Conservation (phyloP, 768 basidiomycete species). For the Russula sp. region DNA sequence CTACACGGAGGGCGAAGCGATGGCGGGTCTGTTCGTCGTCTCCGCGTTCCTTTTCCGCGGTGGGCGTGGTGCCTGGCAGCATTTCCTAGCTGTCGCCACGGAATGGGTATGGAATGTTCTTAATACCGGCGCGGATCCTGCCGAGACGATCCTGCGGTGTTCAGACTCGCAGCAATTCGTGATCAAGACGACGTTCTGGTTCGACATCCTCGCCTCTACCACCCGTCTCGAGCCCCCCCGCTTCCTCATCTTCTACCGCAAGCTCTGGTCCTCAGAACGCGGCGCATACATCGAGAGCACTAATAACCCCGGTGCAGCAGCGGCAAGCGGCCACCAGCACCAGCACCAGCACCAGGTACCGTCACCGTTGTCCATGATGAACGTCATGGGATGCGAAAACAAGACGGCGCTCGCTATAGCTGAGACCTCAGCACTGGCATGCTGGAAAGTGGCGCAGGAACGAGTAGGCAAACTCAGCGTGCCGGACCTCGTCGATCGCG, state of each 20-base stretch:
- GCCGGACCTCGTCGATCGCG: slow-evolving; percentile 55
- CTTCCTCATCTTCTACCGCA: slow-evolving; percentile 54
- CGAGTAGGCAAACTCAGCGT: slow-evolving; percentile 51
- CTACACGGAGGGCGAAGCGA: slow-evolving; percentile 64
- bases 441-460: slow-evolving; percentile 56
- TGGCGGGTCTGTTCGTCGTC: slow-evolving; percentile 73
- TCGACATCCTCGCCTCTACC: slow-evolving; percentile 76
- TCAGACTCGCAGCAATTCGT: slow-evolving; percentile 61
- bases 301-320: too few relatives aligned
- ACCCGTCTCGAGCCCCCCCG: slow-evolving; percentile 60
- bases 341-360: too few relatives aligned
- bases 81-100: slow-evolving; percentile 62
- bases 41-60: slow-evolving; percentile 78
- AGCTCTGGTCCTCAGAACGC: slow-evolving; percentile 50
- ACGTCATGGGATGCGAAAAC: slow-evolving; percentile 84
- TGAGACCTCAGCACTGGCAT: slow-evolving; percentile 61
- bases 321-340: too few relatives aligned
- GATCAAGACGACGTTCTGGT: slow-evolving; percentile 83
- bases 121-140: slow-evolving; percentile 40
- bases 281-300: slow-evolving; percentile 40
- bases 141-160: slow-evolving; percentile 47
- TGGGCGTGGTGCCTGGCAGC: slow-evolving; percentile 64
- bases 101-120: slow-evolving; percentile 53
- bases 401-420: slow-evolving; percentile 74
- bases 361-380: slow-evolving; percentile 65